phyloP scores from a whole-genome alignment of 75 land plant species.

The Sequoiadendron giganteum region DNA sequence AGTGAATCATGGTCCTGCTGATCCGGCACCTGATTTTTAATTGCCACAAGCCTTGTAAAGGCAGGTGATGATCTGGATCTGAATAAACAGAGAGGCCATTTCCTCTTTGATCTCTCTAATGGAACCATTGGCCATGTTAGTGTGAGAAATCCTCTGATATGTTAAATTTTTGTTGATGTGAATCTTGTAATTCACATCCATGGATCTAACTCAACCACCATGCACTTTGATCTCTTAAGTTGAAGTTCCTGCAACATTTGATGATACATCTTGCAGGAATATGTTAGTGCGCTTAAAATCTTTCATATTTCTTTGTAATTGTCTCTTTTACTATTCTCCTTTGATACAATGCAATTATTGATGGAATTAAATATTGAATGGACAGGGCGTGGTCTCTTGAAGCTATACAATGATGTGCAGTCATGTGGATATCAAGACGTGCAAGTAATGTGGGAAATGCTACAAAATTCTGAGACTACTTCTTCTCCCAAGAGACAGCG shows the following conservation, averaged over 20 bases:
- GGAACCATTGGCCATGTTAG: neutral
- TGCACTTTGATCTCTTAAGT: neutral
- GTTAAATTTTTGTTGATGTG: neutral
- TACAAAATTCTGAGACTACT: slow-evolving; percentile 12
- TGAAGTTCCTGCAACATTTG: neutral
- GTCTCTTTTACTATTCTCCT: neutral
- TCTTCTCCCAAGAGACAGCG: slow-evolving; percentile 8
- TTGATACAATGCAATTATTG: neutral
- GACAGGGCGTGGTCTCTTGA: slow-evolving; percentile 34
- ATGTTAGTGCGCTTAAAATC: neutral
- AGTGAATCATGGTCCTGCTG: neutral
- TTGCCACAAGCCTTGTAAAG: neutral
- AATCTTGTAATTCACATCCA: neutral
- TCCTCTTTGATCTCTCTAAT: neutral
- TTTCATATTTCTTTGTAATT: neutral
- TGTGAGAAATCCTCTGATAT: neutral
- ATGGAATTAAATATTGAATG: neutral
- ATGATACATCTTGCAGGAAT: neutral
- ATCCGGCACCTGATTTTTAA: neutral
- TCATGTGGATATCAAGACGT: slow-evolving; percentile 24
- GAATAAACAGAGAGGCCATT: neutral
- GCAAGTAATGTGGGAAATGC: slow-evolving; percentile 28
- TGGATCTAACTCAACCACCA: neutral
- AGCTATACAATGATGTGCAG: slow-evolving; percentile 23
- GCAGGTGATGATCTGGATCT: neutral